Evolutionary conservation across 2,329 filamentous ascomycete genomes (phyloP), one percentile per base, ranked within the genome.

Genomic region (Didymella keratinophila): DNA sequence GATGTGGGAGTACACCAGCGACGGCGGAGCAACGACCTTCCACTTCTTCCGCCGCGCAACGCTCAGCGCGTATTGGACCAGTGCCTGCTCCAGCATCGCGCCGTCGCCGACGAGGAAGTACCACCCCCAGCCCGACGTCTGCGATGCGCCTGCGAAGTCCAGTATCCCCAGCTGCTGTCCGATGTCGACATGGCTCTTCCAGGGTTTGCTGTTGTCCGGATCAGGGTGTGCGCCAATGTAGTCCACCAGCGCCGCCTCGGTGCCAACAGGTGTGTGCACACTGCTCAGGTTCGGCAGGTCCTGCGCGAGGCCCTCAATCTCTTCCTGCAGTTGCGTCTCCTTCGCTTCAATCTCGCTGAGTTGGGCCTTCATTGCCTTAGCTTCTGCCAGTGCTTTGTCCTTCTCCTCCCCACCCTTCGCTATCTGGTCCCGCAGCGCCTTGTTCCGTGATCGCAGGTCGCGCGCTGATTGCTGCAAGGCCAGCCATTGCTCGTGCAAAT

Each of bases 71-170:
- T 96, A 97, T 75, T 94, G 89, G 12, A 98, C 81, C 3, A 99
- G 84, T 0, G 95, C 95, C 74, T 98, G 94, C 78, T 99, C 95
- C n/a, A 99, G 85, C 75, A 95, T 86, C 0, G 93, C 93, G 9
- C 88, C 95, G 71, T 96, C 93, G 72, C 94, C 92, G n/a, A 92
- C 82, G 11, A 99, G 86, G 78, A 93, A 98, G 80, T 99, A 99
- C 92, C 93, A 99, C 1, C 95, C 95, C 94, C 94, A 99, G 36
- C 95, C 95, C 3, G 89, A 91, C 1, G 92, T 89, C n/a, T 86
- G 87, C 2, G 89, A 89, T 5, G 93, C 92, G 58, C 85, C 88
- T 5, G 89, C 83, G 72, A 99, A 97, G 79, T 99, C 94, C 50
- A 99, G 82, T n/a, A 99, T 84, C 32, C 89, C 88, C n/a, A 99